Conservation (phyloP, 768 basidiomycete genomes). For the Pleurotus cornucopiae region DNA sequence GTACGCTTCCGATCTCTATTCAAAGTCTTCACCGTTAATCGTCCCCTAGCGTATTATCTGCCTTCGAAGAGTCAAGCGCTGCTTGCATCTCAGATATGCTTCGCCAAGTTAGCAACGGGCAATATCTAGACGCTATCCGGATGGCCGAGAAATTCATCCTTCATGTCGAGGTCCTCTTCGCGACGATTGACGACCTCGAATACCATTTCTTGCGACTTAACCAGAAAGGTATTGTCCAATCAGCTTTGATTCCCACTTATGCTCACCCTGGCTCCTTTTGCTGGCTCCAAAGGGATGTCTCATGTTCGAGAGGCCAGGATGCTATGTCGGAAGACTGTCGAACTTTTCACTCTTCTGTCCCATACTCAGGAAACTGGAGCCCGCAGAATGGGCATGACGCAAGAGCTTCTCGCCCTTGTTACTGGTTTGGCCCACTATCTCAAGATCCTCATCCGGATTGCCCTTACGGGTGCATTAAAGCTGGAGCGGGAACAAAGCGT, state of each 20-base stretch:
- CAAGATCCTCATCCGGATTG: slow-evolving; percentile 98
- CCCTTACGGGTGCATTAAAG: slow-evolving; percentile 92
- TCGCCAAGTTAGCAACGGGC: slow-evolving; percentile 92
- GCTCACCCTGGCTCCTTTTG: neutral
- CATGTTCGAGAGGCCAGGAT: slow-evolving; percentile 98
- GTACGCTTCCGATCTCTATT: slow-evolving; percentile 43
- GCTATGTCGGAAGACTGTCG: slow-evolving; percentile 98
- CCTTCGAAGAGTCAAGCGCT: slow-evolving; percentile 98
- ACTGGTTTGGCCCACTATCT: slow-evolving; percentile 99
- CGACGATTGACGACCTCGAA: slow-evolving; percentile 95
- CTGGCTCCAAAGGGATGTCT: slow-evolving; percentile 71
- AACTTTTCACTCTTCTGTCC: slow-evolving; percentile 93
- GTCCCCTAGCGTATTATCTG: slow-evolving; percentile 73
- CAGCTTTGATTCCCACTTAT: neutral
- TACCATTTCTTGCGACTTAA: slow-evolving; percentile 75
- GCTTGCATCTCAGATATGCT: slow-evolving; percentile 99
- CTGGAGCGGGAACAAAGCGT: slow-evolving; percentile 88
- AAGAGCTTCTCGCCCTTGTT: slow-evolving; percentile 93
- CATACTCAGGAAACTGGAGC: slow-evolving; percentile 93
- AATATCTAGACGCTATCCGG: slow-evolving; percentile 93
- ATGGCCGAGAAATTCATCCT: slow-evolving; percentile 99
- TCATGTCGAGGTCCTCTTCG: slow-evolving; percentile 96
- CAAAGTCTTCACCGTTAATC: slow-evolving; percentile 8
- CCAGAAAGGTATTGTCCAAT: slow-evolving; percentile 69
- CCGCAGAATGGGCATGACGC: slow-evolving; percentile 92